These are phyloP conservation scores for Aspergillus sp. DNA, from an alignment of 2,329 filamentous ascomycete genomes.

Conservation along the genomic window DNA sequence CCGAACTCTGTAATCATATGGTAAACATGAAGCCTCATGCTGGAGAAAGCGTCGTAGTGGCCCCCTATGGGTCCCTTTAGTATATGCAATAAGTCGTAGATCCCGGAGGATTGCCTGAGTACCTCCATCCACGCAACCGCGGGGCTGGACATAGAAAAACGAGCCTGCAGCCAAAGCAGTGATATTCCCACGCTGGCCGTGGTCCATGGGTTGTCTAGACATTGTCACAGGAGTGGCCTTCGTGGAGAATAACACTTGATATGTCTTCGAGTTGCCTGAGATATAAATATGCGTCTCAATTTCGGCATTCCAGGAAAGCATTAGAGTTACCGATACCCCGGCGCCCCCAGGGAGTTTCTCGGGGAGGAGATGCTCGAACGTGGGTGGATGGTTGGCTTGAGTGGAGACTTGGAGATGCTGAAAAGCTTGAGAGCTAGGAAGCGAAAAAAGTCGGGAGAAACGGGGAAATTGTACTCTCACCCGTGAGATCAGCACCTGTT, in stretches of 20 bases:
- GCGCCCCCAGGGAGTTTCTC: not conserved
- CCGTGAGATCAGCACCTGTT: not conserved
- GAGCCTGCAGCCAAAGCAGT: not conserved
- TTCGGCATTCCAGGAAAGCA: not conserved
- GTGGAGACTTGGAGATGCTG: constrained; percentile 2
- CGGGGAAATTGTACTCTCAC: not conserved
- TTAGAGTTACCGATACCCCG: not conserved
- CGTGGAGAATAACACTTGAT: not conserved
- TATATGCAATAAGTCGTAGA: not conserved
- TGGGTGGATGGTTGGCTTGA: not conserved
- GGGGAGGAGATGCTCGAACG: not conserved
- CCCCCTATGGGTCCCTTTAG: not conserved
- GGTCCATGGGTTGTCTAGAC: not conserved
- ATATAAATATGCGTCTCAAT: not conserved
- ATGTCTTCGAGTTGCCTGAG: not conserved
- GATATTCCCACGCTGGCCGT: not conserved
- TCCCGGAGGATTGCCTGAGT: not conserved
- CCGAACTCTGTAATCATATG: not conserved
- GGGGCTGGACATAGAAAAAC: not conserved
- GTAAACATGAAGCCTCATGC: not conserved
- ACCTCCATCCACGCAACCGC: not conserved
- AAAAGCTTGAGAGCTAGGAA: not conserved
- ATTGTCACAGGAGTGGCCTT: not conserved
- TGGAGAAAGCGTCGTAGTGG: not conserved
- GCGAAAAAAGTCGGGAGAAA: too few relatives aligned